Base-by-base conservation (phyloP, 2,329 filamentous ascomycete species). In the Dothidotthia symphoricarpi region DNA sequence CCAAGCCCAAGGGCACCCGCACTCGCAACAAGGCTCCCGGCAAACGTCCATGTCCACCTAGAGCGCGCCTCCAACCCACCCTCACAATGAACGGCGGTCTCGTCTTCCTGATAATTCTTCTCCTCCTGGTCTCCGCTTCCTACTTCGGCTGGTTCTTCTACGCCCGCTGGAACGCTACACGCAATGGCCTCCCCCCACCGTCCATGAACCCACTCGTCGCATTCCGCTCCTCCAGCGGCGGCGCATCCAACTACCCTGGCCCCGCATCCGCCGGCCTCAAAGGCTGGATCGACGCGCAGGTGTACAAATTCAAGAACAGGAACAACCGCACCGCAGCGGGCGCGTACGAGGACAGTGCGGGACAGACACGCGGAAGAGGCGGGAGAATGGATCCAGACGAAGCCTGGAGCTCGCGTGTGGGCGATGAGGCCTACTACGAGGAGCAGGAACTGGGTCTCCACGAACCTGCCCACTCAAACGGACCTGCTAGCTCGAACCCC, bases 381-480 rank as follows among this genome's bases (percentile, higher is more conserved):
- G 83, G 85, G 63, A 81, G 82, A 2, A 75, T 88, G 30, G 88
- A 93, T 57, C 86, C 86, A 1, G 88, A 94, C 61, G 86, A 90
- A 59, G 86, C 87, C 2, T 95, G 88, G 88, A 87, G 93, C 69
- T 70, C 86, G 47, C 75, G 86, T 43, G 86, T 94, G 4, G 86
- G 85, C 41, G 75, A 81, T 53, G 86, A 90, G 64, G 80, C 83
- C 13, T 87, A 87, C 65, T 84, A 87, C 59, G 87, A 91, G 62
- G 85, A 88, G 68, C 81, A 86, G 59, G 86, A 89, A 66, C 70
- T 88, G 4, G 83, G 83, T 0, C 60, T 78, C 24, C 74, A 69
- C 34, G 67, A 71, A 47, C 68, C 69, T 28, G 60, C 58, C 35
- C 64, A 63, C 7, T 69, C 67, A 33, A 25, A 66, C 68, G 28